phyloP scores from a whole-genome alignment of 1,139 yeast genomes.

The Saccharomyces pastorianus region DNA sequence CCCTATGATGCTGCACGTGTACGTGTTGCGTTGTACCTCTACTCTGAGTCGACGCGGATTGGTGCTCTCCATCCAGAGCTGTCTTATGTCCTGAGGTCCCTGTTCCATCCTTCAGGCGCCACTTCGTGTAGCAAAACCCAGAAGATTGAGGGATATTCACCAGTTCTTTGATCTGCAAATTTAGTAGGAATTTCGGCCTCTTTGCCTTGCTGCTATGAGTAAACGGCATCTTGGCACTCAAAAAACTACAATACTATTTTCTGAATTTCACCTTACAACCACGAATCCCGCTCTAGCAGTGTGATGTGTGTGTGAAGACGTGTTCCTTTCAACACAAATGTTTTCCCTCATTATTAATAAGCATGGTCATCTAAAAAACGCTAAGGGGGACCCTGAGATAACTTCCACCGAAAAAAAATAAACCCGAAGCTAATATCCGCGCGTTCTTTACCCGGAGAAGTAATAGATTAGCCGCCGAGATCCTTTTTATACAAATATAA shows the following conservation, averaged over 20 bases:
- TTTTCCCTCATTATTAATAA: background rate
- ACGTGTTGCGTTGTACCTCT: conserved; percentile 24
- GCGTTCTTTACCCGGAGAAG: background rate
- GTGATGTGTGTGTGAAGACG: too few species aligned
- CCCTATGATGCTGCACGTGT: conserved; percentile 42
- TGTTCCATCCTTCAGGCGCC: conserved; percentile 43
- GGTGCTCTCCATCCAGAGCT: conserved; percentile 28
- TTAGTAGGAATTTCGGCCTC: conserved; percentile 32
- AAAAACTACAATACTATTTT: too few species aligned
- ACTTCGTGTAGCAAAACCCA: conserved; percentile 60
- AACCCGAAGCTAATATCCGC: background rate
- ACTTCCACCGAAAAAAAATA: background rate
- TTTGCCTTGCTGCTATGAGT: conserved; percentile 11
- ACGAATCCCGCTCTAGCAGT: too few species aligned
- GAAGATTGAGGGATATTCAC: conserved; percentile 74
- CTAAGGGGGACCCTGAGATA: background rate
- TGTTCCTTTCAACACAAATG: background rate
- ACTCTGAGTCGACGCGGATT: conserved; percentile 2
- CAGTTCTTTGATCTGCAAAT: conserved; percentile 56
- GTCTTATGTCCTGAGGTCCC: conserved; percentile 18
- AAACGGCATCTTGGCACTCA: conserved; percentile 8
- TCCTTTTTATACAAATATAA: background rate
- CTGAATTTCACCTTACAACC: too few species aligned
- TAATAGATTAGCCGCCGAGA: background rate
- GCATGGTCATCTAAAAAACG: background rate